Evolutionary conservation across 2,329 filamentous ascomycete species (phyloP).

Genomic region (Penicillium fuscoglaucum): DNA sequence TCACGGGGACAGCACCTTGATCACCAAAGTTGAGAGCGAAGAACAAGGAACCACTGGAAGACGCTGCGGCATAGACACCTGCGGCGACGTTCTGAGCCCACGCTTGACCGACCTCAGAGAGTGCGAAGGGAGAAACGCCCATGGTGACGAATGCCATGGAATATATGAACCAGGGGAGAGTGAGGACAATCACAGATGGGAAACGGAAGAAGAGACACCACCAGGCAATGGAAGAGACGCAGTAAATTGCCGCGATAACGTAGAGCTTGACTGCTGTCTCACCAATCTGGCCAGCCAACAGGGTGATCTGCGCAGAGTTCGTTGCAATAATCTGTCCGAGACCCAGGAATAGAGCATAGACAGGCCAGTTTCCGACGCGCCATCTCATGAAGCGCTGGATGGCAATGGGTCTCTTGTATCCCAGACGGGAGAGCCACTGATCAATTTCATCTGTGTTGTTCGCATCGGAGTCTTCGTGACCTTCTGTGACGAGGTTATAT

Average conservation of each 20-base stretch:
- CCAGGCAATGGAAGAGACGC: conserved; percentile 60
- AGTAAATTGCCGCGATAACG: conserved; percentile 60
- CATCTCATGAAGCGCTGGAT: conserved; percentile 56
- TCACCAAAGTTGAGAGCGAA: conserved; percentile 68
- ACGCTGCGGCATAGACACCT: conserved; percentile 62
- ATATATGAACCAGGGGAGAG: conserved; percentile 63
- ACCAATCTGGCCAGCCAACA: conserved; percentile 64
- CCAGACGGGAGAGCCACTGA: conserved; percentile 35
- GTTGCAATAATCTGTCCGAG: conserved; percentile 64
- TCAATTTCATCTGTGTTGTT: conserved; percentile 39
- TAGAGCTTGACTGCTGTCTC: conserved; percentile 62
- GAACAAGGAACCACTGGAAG: conserved; percentile 64
- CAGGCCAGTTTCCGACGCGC: conserved; percentile 62
- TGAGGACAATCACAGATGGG: conserved; percentile 58
- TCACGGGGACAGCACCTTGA: conserved; percentile 62
- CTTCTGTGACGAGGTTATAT: conserved; percentile 27
- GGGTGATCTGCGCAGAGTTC: conserved; percentile 67
- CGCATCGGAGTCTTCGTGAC: conserved; percentile 35
- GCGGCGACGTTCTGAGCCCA: conserved; percentile 63
- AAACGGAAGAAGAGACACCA: conserved; percentile 62
- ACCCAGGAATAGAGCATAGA: conserved; percentile 62
- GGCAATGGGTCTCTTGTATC: conserved; percentile 58
- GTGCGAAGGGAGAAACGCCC: conserved; percentile 58
- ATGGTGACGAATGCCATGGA: conserved; percentile 63
- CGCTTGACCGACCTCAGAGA: conserved; percentile 42